Evolutionary conservation across 352 stramenopile species (phyloP), one percentile per base, ranked within the genome.

Genomic region (Pythium monospermum): DNA sequence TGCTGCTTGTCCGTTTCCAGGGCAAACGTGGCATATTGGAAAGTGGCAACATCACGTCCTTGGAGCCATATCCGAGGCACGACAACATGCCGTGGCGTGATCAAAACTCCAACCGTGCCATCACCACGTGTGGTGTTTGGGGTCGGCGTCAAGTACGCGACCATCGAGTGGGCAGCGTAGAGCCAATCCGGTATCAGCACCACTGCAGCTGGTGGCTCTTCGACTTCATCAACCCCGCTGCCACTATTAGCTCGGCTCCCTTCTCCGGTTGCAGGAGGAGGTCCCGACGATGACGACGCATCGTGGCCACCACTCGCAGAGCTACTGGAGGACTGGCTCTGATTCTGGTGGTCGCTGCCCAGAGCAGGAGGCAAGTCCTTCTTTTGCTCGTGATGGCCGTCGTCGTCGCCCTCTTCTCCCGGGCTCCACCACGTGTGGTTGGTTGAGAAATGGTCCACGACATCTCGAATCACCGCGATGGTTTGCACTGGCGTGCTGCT

Each of bases 51-150:
- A 42, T 37, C 35, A 10, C n/a, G n/a, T n/a, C 27, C 48, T n/a
- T 41, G 19, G 18, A 53, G 27, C 55, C 47, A 63, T 0, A 22
- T 2, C 5, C 55, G 55, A 13, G 47, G 48, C 19, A 63, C 18
- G 38, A 63, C 41, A 12, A 63, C 33, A 27, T 63, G 55, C 0
- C 55, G 39, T 10, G 55, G 25, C 12, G 47, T 63, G 7, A 63
- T n/a, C n/a, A 63, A 48, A 16, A 44, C 41, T 8, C 38, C 55
- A 8, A 63, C 15, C 27, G 48, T 53, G 6, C 16, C 25, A 27
- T 57, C 35, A 1, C 13, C 4, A 6, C 16, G 10, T 2, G 12
- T 31, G 6, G 41, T 41, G 27, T 57, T 27, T 19, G 40, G 47
- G 6, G 46, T 57, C 0, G 46, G 25, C 19, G 54, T 57, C 11